These are phyloP conservation scores for Protea cynaroides DNA, from an alignment of 164 flowering plant genomes.

Conservation along the genomic window DNA sequence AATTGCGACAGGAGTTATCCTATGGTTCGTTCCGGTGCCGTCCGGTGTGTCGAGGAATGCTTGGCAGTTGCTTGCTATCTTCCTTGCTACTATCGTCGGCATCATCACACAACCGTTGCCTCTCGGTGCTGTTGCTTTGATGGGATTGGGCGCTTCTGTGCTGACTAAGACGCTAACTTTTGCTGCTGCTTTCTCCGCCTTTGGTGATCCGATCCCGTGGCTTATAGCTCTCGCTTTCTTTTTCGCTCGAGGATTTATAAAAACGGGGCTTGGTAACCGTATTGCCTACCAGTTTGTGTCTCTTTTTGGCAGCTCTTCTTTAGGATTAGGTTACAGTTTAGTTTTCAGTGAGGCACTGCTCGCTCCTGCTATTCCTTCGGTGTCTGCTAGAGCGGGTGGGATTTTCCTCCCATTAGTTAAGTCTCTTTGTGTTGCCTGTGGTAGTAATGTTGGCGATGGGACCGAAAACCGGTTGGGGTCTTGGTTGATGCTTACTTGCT, in stretches of 20 bases:
- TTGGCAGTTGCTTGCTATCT: conserved; percentile 85
- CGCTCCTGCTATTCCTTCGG: conserved; percentile 89
- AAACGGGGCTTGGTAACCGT: conserved; percentile 86
- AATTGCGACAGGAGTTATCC: conserved; percentile 68
- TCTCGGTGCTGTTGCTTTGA: conserved; percentile 82
- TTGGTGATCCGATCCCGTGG: conserved; percentile 97
- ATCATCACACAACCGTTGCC: conserved; percentile 92
- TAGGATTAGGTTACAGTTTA: conserved; percentile 82
- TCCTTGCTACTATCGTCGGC: conserved; percentile 84
- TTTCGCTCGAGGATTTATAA: conserved; percentile 87
- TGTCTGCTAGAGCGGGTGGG: conserved; percentile 88
- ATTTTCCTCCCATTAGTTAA: conserved; percentile 81
- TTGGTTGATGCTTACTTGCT: conserved; percentile 91
- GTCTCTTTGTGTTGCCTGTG: conserved; percentile 82
- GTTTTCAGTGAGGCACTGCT: conserved; percentile 83
- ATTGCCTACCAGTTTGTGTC: conserved; percentile 83
- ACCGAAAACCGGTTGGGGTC: conserved; percentile 69
- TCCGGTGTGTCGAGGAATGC: conserved; percentile 67
- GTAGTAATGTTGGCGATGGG: conserved; percentile 85
- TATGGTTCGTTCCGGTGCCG: conserved; percentile 80
- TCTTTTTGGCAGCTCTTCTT: conserved; percentile 64
- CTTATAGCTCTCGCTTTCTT: conserved; percentile 90
- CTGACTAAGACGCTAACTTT: conserved; percentile 85
- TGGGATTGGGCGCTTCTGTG: conserved; percentile 85
- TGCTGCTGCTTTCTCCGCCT: conserved; percentile 86